A percentile compares a stretch with the other conserved stretches of the same genome.
phyloP scores from a whole-genome alignment of 768 basidiomycete genomes.

The Chalciporus pseudorubinellus region DNA sequence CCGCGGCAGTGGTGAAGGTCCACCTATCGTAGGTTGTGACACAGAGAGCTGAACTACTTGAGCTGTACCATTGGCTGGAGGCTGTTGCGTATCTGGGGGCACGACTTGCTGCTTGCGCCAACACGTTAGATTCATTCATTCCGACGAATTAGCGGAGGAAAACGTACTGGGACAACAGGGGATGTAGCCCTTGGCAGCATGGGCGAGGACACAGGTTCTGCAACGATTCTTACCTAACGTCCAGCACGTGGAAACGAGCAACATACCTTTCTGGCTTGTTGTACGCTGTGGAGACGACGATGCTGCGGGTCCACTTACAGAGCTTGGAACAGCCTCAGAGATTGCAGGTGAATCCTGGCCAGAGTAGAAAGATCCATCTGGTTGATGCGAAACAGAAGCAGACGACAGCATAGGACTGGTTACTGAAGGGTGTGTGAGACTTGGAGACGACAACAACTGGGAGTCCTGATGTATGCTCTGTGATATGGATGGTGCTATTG shows the following conservation, averaged over 20 bases:
- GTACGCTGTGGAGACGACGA: conserved; percentile 61
- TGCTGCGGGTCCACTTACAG: conserved; percentile 46
- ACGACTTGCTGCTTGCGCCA: conserved; percentile 36
- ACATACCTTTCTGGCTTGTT: conserved; percentile 48
- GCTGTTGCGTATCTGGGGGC: conserved; percentile 39
- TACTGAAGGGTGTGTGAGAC: conserved; percentile 80
- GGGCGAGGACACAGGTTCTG: conserved; percentile 48
- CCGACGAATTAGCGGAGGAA: conserved; percentile 4
- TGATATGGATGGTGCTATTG: conserved; percentile 36
- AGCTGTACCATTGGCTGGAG: conserved; percentile 35
- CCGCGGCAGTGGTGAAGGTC: conserved; percentile 49
- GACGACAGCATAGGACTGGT: conserved; percentile 82
- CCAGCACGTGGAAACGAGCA: conserved; percentile 14
- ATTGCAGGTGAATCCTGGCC: conserved; percentile 70
- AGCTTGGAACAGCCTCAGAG: conserved; percentile 58
- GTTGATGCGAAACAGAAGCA: conserved; percentile 61
- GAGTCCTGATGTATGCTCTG: conserved; percentile 35
- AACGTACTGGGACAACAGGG: conserved; percentile 43
- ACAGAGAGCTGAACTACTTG: conserved; percentile 23
- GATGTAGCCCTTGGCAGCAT: conserved; percentile 42
- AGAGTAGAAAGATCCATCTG: conserved; percentile 66
- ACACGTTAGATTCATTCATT: conserved; percentile 18
- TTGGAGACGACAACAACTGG: conserved; percentile 62
- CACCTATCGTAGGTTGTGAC: conserved; percentile 35
- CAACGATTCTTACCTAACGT: conserved; percentile 19